Evolutionary conservation across 1,284 basidiomycete genomes (phyloP), one percentile per base, ranked within the genome.

Genomic region (Rhodotorula sp.): DNA sequence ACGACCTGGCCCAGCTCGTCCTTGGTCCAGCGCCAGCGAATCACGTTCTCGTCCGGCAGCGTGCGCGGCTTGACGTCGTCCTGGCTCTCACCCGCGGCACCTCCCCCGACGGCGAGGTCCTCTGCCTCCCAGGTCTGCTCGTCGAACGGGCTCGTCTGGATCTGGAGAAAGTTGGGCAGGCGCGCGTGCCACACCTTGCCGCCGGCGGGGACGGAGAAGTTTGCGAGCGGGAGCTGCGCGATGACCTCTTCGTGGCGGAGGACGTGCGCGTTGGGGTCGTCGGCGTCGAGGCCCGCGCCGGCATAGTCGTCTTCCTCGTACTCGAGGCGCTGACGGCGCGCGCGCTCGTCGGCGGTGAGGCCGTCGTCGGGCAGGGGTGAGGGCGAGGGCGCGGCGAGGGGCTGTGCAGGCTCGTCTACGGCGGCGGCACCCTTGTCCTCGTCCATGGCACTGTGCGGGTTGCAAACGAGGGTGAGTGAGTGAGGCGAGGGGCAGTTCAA

Each of bases 21-120:
- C 79, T 90, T 89, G 14, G 85, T 84, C 92, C 93, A 96, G 71
- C 90, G 86, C 93, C 93, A 96, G 58, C 93, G 87, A 46, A 96
- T 85, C 4, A 92, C 93, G 80, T 94, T 94, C 83, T 93, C 91
- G 16, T 93, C 91, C 77, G 90, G 90, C 63, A 95, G 71, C 45
- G 73, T 50, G 59, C 71, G 50, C n/a, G 56, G 60, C 50, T 68
- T 63, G 53, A 52, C 50, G 10, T 56, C 80, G 44, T 63, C 52
- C 46, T 34, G 49, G 49, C 49, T 50, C 91, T 91, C 88, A 85
- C 88, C 91, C 89, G 73, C 88, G 87, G 87, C 61, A 7, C 55
- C 80, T 91, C 91, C 87, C 85, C 87, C 90, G 89, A 73, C 87
- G 13, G 53, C 16, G 19, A 17, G 5, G 79, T 48, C 82, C 57